Base-by-base conservation (phyloP, 495 filamentous ascomycete species). In the Penicillium soppii region DNA sequence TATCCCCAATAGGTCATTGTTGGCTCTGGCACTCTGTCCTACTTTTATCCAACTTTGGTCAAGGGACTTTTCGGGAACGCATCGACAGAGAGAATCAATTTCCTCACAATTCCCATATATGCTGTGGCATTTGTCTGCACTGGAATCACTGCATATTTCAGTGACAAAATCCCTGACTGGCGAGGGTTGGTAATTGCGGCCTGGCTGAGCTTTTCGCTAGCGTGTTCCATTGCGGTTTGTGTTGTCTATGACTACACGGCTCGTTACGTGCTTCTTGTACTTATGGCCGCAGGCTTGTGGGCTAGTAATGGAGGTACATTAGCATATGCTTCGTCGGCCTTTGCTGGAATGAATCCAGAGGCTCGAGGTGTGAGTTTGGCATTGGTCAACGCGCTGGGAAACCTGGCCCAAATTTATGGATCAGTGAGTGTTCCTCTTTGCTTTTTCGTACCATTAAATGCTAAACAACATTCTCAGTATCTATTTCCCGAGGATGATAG, bases 11-110 rank as follows among this genome's bases (percentile, higher is more conserved):
- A 65, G 62, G 56, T 59, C 7, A 66, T 69, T 55, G 59, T 71
- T 27, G 74, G 76, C 17, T 69, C 70, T 20, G 67, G 67, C 6
- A 74, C 73, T 2, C 65, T 78, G 7, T 67, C 71, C 5, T 81
- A 81, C 48, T 82, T 80, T 60, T 78, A 78, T 52, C 78, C 78
- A 6, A 78, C 77, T 2, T 57, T 81, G 9, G 71, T 78, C 19
- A 61, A 69, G 27, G 71, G 69, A 4, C 56, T 81, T 12, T 61
- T 65, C 6, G 75, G 76, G 5, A 72, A 76, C 53, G 63, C 69
- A 5, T 68, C 69, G 6, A 65, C 65, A 12, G 66, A 63, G 36
- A 49, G 38, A 65, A 68, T 40, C 62, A 80, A 67, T 72, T 52
- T 41, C 43, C 61, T 57, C 48, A 67, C 59, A 2, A 52, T 72